Evolutionary conservation across 768 basidiomycete species (phyloP).

Genomic region (Hortiboletus campestris): DNA sequence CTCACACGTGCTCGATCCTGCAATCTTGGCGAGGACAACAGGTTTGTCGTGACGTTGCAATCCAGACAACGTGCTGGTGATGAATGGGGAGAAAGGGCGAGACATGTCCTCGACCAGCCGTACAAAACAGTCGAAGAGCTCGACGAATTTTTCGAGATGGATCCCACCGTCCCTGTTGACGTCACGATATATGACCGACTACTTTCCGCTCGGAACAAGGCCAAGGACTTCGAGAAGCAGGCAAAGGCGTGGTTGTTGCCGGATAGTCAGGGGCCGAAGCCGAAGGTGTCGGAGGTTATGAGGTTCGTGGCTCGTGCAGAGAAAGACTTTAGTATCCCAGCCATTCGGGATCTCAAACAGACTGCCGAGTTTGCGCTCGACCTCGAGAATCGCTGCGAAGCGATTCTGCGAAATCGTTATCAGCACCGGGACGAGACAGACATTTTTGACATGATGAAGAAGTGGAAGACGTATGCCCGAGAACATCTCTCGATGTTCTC

Average conservation of each 20-base stretch:
- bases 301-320: conserved; percentile 68
- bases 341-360: conserved; percentile 62
- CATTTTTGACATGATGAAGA: conserved; percentile 67
- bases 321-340: conserved; percentile 71
- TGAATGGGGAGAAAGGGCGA: conserved; percentile 75
- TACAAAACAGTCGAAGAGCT: conserved; percentile 76
- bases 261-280: conserved; percentile 52
- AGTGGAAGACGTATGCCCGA: conserved; percentile 72
- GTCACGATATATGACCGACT: conserved; percentile 63
- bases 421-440: conserved; percentile 55
- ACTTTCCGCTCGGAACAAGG: conserved; percentile 61
- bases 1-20: conserved; percentile 69
- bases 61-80: conserved; percentile 64
- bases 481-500: conserved; percentile 72
- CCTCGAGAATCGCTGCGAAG: conserved; percentile 72
- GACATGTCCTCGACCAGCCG: conserved; percentile 61
- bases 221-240: conserved; percentile 77
- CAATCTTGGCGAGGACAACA: conserved; percentile 62
- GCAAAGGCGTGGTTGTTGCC: conserved; percentile 68
- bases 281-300: conserved; percentile 67
- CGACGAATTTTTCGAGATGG: conserved; percentile 66
- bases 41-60: conserved; percentile 61
- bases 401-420: conserved; percentile 65
- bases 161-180: conserved; percentile 68
- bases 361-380: conserved; percentile 76